Evolutionary conservation across 192 early-diverging fungal species (phyloP), one percentile per base, ranked within the genome.

Genomic region (Coemansia sp.): DNA sequence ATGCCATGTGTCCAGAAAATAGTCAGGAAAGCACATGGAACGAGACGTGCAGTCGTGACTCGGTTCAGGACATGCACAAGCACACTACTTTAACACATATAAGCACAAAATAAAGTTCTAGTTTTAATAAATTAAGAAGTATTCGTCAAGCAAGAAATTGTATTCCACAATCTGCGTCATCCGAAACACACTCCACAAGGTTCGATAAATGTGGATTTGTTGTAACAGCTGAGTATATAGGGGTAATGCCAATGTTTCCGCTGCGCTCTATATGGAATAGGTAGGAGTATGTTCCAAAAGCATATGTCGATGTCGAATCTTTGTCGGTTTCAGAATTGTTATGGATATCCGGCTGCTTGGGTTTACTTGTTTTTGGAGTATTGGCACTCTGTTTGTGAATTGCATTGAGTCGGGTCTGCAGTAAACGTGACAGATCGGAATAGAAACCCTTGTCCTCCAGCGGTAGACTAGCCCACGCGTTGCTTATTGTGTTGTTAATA

Each of bases 401-500:
- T 23, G 27, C 5, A 21, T 65, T 41, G 14, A 71, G 41, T 12
- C 40, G 24, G 1, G 8, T 37, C 40, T 71, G 69, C 6, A 66
- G 41, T 4, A 38, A 14, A 12, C 44, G 53, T 0, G 62, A 65
- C 14, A 43, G 13, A 9, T 21, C n/a, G 18, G 12, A 41, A 38
- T 61, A 71, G n/a, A 1, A 14, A 0, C 27, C 14, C 13, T 57
- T 65, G 12, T 64, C 11, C 1, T n/a, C n/a, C 4, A 4, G 13
- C 13, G 39, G 39, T 17, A 61, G 34, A 2, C 9, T 46, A 18
- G 18, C 23, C 62, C 62, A 65, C 9, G 12, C 15, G 4, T 5
- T 15, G 24, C 40, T 55, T 0, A 66, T 66, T 18, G 43, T 40
- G 3, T 48, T 38, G 45, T 51, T 61, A 2, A 71, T 71, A 2